Evolutionary conservation across 2,329 filamentous ascomycete genomes (phyloP).

Genomic region (Hymenoscyphus fraxineus): DNA sequence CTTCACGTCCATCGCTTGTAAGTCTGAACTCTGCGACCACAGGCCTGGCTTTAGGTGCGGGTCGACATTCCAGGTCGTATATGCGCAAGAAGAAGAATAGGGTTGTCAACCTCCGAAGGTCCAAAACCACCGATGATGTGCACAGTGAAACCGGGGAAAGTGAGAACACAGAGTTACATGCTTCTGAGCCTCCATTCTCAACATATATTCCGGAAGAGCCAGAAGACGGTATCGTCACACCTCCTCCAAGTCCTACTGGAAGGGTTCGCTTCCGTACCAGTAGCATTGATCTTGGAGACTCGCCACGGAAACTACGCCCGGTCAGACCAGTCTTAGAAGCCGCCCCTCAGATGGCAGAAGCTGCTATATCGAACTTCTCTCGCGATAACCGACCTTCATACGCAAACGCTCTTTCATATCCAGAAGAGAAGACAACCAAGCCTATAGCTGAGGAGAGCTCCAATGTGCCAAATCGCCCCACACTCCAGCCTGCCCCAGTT

Average conservation of each 20-base stretch:
- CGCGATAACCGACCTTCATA: conserved; percentile 21
- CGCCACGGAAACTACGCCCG: conserved; percentile 30
- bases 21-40: conserved; percentile 59
- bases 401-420: conserved; percentile 16
- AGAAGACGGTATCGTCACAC: conserved; percentile 52
- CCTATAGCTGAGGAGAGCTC: conserved; percentile 4
- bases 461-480: conserved; percentile 9
- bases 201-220: conserved; percentile 57
- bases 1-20: conserved; percentile 65
- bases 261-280: conserved; percentile 35
- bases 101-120: conserved; percentile 74
- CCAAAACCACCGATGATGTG: conserved; percentile 45
- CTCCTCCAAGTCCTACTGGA: conserved; percentile 44
- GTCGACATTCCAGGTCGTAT: conserved; percentile 55
- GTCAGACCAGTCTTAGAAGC: conserved; percentile 20
- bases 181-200: conserved; percentile 57
- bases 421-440: conserved; percentile 22
- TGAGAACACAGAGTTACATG: conserved; percentile 51
- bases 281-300: conserved; percentile 37
- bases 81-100: conserved; percentile 78
- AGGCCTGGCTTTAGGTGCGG: conserved; percentile 60
- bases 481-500: conserved; percentile 22
- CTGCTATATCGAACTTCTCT: conserved; percentile 19
- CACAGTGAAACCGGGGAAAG: conserved; percentile 49
- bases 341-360: conserved; percentile 18